Evolutionary conservation across 2,329 filamentous ascomycete genomes (phyloP).

Genomic region (Lachnellula willkommii): DNA sequence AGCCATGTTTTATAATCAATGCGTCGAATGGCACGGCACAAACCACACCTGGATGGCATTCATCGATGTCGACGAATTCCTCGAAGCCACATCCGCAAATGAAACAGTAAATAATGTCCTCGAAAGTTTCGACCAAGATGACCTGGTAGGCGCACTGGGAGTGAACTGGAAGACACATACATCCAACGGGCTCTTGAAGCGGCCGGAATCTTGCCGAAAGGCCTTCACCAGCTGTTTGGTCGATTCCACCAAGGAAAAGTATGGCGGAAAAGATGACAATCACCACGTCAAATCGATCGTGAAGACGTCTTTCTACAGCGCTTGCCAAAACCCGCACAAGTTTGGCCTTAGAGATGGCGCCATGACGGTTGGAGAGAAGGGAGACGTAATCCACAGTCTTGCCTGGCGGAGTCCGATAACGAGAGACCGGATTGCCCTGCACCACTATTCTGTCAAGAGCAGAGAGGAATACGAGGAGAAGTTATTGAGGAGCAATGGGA

Average conservation of each 20-base stretch:
- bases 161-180: slow-evolving; percentile 33
- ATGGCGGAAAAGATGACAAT: slow-evolving; percentile 24
- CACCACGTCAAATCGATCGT: slow-evolving; percentile 32
- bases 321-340: slow-evolving; percentile 22
- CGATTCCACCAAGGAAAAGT: slow-evolving; percentile 12
- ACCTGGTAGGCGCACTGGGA: slow-evolving; percentile 28
- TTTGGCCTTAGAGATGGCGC: slow-evolving; percentile 19
- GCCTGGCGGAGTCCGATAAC: slow-evolving; percentile 29
- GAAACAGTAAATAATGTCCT: slow-evolving; percentile 28
- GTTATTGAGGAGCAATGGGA: slow-evolving; percentile 23
- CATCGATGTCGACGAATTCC: slow-evolving; percentile 31
- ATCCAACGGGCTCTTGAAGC: slow-evolving; percentile 24
- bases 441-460: slow-evolving; percentile 34
- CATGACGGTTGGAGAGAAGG: slow-evolving; percentile 27
- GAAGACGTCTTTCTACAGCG: slow-evolving; percentile 23
- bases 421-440: slow-evolving; percentile 28
- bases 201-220: slow-evolving; percentile 23
- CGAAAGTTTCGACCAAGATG: slow-evolving; percentile 21
- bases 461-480: slow-evolving; percentile 30
- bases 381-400: slow-evolving; percentile 17
- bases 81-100: slow-evolving; percentile 14
- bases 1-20: slow-evolving; percentile 19
- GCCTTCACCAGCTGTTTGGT: slow-evolving; percentile 30
- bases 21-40: slow-evolving; percentile 20
- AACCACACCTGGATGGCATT: slow-evolving; percentile 32